A percentile compares a stretch with the other conserved stretches of the same genome.
phyloP scores from a whole-genome alignment of 2,329 filamentous ascomycete genomes.

The Aspergillus arachidicola region DNA sequence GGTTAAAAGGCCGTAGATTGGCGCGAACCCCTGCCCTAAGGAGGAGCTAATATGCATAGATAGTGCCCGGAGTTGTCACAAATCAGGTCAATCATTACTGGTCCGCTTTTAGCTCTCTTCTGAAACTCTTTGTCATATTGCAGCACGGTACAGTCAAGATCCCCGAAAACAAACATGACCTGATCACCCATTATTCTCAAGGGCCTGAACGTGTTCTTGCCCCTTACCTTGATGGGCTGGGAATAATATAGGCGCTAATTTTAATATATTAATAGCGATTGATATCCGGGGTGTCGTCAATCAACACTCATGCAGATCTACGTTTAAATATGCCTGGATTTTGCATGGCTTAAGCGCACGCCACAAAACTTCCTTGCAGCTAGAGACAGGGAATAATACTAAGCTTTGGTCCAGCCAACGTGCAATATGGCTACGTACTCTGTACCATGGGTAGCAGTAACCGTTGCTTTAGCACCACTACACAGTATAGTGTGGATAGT shows the following conservation, averaged over 20 bases:
- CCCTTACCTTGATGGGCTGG: too few relatives aligned
- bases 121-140: neutral
- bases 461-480: neutral
- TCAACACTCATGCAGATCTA: too few relatives aligned
- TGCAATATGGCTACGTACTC: neutral
- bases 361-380: neutral
- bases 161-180: too few relatives aligned
- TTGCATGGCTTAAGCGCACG: neutral
- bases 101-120: neutral
- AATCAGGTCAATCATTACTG: neutral
- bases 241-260: too few relatives aligned
- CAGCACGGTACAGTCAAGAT: neutral
- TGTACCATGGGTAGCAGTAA: neutral
- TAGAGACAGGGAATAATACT: neutral
- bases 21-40: neutral
- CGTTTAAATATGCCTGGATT: neutral
- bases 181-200: too few relatives aligned
- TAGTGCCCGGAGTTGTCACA: neutral
- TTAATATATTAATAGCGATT: too few relatives aligned
- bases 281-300: too few relatives aligned
- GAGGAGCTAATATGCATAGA: neutral
- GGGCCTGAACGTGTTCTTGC: too few relatives aligned
- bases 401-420: neutral
- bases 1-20: neutral
- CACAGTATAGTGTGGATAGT: too few relatives aligned